phyloP scores from a whole-genome alignment of 139 green algal species.

The Chlamydomonas eustigma region DNA sequence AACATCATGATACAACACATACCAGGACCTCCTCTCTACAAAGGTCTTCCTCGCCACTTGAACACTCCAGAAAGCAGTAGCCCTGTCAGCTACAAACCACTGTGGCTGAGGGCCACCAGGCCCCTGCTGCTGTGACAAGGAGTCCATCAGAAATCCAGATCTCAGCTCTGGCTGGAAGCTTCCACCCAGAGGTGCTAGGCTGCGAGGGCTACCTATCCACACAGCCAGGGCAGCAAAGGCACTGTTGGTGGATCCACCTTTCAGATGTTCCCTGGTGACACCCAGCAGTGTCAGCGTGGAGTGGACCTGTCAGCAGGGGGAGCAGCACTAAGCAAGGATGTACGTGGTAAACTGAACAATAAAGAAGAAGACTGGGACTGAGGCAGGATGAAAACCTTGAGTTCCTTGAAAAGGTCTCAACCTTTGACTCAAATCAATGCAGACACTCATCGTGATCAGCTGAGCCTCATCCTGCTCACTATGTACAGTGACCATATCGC shows the following conservation, averaged over 20 bases:
- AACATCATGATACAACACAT: not conserved
- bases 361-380: too few species aligned
- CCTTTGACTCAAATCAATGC: too few species aligned
- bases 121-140: not conserved
- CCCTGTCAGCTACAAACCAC: constrained; percentile 2
- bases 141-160: not conserved
- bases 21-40: constrained; percentile 34
- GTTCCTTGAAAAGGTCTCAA: too few species aligned
- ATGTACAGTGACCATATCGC: too few species aligned
- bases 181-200: not conserved
- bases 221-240: not conserved
- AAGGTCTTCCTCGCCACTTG: constrained; percentile 47
- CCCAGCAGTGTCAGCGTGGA: not conserved
- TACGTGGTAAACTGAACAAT: too few species aligned
- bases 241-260: not conserved
- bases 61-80: constrained; percentile 37
- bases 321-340: too few species aligned
- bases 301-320: not conserved
- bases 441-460: too few species aligned
- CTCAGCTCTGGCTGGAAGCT: not conserved
- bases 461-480: too few species aligned
- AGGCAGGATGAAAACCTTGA: too few species aligned
- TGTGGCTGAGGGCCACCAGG: not conserved
- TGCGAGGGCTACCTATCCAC: not conserved
- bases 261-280: not conserved